A percentile compares a stretch with the other conserved stretches of the same genome.
Evolutionary conservation across 805 yeast species (phyloP).

Genomic region (Priceomyces haplophilus): DNA sequence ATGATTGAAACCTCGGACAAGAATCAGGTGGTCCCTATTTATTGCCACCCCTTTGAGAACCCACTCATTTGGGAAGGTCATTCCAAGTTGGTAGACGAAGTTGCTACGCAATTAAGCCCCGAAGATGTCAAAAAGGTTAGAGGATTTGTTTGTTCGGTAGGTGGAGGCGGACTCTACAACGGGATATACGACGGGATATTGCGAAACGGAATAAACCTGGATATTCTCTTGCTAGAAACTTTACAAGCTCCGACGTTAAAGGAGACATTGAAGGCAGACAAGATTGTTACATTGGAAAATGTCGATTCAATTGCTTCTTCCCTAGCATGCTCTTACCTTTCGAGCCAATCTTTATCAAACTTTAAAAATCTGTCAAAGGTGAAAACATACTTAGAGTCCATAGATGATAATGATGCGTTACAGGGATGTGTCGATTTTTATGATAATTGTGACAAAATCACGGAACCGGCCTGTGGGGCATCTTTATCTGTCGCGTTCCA

Average conservation of each 20-base stretch:
- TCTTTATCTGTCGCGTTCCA: conserved; percentile 54
- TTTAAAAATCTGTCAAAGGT: conserved; percentile 14
- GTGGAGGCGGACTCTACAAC: conserved; percentile 58
- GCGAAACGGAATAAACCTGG: conserved; percentile 23
- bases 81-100: conserved; percentile 45
- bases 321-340: conserved; percentile 59
- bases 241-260: conserved; percentile 59
- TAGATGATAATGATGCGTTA: conserved; percentile 55
- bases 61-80: conserved; percentile 57
- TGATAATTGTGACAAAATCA: conserved; percentile 46
- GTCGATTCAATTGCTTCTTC: conserved; percentile 60
- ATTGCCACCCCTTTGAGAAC: conserved; percentile 55
- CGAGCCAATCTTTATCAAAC: conserved; percentile 47
- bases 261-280: conserved; percentile 45
- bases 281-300: conserved; percentile 43
- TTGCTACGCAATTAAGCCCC: conserved; percentile 22
- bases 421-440: conserved; percentile 50
- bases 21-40: conserved; percentile 34
- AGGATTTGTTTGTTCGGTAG: conserved; percentile 53
- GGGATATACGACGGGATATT: conserved; percentile 48
- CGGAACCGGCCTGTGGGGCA: conserved; percentile 77
- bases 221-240: conserved; percentile 51
- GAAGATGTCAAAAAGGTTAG: conserved; percentile 26
- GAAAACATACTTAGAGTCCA: conserved; percentile 20
- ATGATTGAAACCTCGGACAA: conserved; percentile 17